These are phyloP conservation scores for Fusarium floridanum DNA, from an alignment of 2,329 filamentous ascomycete genomes.

Conservation along the genomic window DNA sequence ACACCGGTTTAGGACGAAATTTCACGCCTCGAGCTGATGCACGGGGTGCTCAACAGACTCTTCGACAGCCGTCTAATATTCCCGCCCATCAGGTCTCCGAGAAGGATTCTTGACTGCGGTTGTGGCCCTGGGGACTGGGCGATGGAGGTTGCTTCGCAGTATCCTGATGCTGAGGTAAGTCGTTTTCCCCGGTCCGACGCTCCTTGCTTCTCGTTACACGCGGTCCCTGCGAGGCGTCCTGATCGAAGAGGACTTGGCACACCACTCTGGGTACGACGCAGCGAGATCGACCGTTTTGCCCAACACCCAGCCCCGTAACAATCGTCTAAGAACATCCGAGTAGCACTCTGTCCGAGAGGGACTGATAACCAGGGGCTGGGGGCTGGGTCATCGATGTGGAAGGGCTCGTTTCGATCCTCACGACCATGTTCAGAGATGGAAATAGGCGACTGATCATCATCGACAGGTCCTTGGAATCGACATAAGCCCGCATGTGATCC, in stretches of 20 bases:
- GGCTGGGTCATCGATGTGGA: background rate
- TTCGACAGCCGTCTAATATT: constrained; percentile 79
- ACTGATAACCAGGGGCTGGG: background rate
- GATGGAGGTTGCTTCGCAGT: constrained; percentile 72
- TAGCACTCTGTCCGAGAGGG: background rate
- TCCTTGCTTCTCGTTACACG: background rate
- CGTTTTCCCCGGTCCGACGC: background rate
- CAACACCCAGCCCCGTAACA: background rate
- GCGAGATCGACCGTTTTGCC: background rate
- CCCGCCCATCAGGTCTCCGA: constrained; percentile 70
- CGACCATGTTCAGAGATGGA: background rate
- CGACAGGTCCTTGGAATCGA: constrained; percentile 77
- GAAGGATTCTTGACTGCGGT: constrained; percentile 77
- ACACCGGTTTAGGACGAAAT: constrained; percentile 71
- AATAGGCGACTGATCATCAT: background rate
- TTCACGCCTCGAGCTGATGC: constrained; percentile 73
- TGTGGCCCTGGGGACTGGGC: constrained; percentile 81
- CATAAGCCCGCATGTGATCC: constrained; percentile 77
- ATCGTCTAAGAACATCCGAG: background rate
- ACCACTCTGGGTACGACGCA: background rate
- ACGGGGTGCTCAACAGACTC: constrained; percentile 71
- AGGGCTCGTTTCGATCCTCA: background rate
- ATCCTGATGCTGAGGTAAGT: constrained; percentile 74
- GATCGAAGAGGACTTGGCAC: background rate
- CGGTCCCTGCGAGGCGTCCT: background rate